Evolutionary conservation across 371 early-diverging fungal genomes (phyloP).

Genomic region (Saksenaea vasiformis): DNA sequence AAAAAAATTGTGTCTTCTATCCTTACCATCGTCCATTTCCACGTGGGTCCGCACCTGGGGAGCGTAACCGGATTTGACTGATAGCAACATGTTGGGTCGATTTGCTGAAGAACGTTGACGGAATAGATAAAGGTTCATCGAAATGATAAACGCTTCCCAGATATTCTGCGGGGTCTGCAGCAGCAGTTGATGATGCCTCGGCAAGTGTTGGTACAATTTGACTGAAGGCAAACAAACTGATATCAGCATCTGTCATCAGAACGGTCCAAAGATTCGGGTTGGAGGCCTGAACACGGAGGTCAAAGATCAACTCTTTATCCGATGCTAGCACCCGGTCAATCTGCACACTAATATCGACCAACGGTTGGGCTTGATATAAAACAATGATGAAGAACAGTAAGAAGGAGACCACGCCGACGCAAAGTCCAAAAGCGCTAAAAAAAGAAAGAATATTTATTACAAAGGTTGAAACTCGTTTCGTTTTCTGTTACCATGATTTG

Average conservation of each 20-base stretch:
- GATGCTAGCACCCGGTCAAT: slow-evolving; percentile 60
- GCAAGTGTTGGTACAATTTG: slow-evolving; percentile 17
- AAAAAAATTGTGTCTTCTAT: neutral
- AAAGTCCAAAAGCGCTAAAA: neutral
- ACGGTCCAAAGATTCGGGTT: slow-evolving; percentile 61
- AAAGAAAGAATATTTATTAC: neutral
- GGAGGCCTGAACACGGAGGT: slow-evolving; percentile 49
- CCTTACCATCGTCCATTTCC: slow-evolving; percentile 41
- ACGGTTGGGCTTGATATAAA: slow-evolving; percentile 25
- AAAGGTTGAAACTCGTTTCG: neutral
- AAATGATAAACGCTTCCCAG: slow-evolving; percentile 56
- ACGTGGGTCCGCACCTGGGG: slow-evolving; percentile 55
- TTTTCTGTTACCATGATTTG: slow-evolving; percentile 41
- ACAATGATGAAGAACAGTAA: slow-evolving; percentile 17
- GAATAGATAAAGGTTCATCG: slow-evolving; percentile 53
- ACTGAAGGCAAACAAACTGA: slow-evolving; percentile 62
- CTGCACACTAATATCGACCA: slow-evolving; percentile 21
- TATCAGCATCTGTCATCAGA: slow-evolving; percentile 50
- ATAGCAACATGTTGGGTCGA: slow-evolving; percentile 27
- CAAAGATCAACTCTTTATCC: slow-evolving; percentile 65
- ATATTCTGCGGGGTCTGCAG: slow-evolving; percentile 48
- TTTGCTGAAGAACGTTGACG: slow-evolving; percentile 29
- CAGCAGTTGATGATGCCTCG: neutral
- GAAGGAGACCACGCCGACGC: neutral
- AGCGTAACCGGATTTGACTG: slow-evolving; percentile 56